phyloP scores from a whole-genome alignment of 1,284 basidiomycete genomes.

The Ustilago bromivora region DNA sequence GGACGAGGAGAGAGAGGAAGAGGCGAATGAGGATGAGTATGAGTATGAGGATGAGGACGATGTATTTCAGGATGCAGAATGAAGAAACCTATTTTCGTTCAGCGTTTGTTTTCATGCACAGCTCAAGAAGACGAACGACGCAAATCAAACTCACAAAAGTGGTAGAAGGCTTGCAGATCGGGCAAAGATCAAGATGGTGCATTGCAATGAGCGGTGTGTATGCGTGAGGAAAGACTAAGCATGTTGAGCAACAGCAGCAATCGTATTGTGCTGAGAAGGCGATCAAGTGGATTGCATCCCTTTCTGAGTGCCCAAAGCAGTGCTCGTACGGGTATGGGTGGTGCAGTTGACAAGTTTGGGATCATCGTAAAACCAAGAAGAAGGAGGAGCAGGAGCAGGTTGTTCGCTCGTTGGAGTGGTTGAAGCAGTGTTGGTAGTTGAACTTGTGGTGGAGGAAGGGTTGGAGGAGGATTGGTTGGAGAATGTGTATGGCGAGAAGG shows the following conservation, averaged over 20 bases:
- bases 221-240: not conserved
- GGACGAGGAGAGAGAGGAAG: not conserved
- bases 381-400: not conserved
- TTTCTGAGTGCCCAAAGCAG: not conserved
- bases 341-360: not conserved
- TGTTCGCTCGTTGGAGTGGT: conserved; percentile 35
- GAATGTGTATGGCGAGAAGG: not conserved
- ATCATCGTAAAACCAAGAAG: not conserved
- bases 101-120: too few relatives aligned
- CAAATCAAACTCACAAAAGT: not conserved
- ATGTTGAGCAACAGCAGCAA: not conserved
- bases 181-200: too few relatives aligned
- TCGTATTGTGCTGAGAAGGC: not conserved
- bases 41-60: not conserved
- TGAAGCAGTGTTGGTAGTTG: conserved; percentile 19
- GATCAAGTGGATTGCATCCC: not conserved
- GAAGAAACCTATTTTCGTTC: too few relatives aligned
- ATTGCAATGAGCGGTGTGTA: not conserved
- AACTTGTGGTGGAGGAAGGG: conserved; percentile 7
- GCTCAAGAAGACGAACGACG: too few relatives aligned
- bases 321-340: not conserved
- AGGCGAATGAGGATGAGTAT: not conserved
- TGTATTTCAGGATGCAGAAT: not conserved
- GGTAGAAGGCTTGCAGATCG: not conserved
- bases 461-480: conserved; percentile 1